Base-by-base conservation (phyloP, 345 rosid genomes). In the Citrus sp. region DNA sequence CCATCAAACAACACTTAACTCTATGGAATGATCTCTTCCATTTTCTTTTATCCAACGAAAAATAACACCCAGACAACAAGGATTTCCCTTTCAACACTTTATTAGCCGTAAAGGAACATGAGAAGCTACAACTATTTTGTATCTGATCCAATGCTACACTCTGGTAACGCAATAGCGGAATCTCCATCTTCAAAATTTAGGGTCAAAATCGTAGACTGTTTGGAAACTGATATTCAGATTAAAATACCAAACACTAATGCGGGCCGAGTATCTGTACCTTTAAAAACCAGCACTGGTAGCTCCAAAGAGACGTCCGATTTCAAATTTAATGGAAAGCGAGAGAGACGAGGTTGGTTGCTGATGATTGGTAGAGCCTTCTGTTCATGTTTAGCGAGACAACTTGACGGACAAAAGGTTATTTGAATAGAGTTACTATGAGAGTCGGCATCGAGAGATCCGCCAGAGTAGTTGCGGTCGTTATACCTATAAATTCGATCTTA, bases 381-480 rank as follows among this genome's bases (percentile, higher is more conserved):
- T 42, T 9, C 51, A 10, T 77, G 75, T 16, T 49, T 13, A 46
- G 51, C 18, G 18, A 46, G 51, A 46, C 51, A 35, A 35, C 37
- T 35, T 35, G 51, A 60, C 40, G 63, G 46, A 51, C 55, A 9
- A 16, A 27, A 71, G 7, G 54, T 46, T 60, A 21, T 75, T 64
- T 54, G 27, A 62, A 28, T 21, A 8, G 18, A 22, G 49, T 46
- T 28, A 32, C 65, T 28, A 27, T 21, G 25, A 77, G 51, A 21
- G n/a, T 51, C 68, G 37, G 84, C 89, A 83, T 90, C 51, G 90
- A 74, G 66, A 67, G 67, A 34, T 90, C 93, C 93, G 93, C 88
- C 89, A 2, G 25, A 72, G 80, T 72, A 78, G 82, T 74, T 81
- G 73, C 2, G 70, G 80, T 63, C 21, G 80, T 76, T 77, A 49